Evolutionary conservation across 2,329 filamentous ascomycete genomes (phyloP).

Genomic region (Emmonsiellopsis sp.): DNA sequence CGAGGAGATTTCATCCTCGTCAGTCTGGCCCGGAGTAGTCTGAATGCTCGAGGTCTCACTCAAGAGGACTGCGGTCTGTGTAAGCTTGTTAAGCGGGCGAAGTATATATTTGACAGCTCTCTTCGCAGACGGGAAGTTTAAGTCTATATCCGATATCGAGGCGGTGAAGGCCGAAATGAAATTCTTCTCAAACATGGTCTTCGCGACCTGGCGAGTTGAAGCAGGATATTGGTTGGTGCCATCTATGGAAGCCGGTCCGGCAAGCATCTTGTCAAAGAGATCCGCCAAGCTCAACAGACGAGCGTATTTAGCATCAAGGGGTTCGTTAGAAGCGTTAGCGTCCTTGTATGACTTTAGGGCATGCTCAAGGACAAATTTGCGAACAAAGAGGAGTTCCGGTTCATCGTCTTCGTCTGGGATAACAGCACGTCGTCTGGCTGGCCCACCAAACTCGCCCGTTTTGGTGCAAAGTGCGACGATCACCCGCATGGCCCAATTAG

Average conservation of each 20-base stretch:
- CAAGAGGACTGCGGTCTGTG: conserved; percentile 74
- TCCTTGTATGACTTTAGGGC: conserved; percentile 87
- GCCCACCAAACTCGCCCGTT: conserved; percentile 63
- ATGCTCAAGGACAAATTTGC: conserved; percentile 90
- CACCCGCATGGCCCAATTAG: conserved; percentile 74
- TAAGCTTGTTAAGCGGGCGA: conserved; percentile 76
- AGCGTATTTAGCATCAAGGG: conserved; percentile 76
- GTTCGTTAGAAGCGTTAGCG: conserved; percentile 66
- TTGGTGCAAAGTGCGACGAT: conserved; percentile 80
- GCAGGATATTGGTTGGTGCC: conserved; percentile 36
- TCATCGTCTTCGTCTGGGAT: conserved; percentile 31
- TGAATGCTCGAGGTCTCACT: conserved; percentile 73
- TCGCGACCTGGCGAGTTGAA: conserved; percentile 75
- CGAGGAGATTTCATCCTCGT: conserved; percentile 81
- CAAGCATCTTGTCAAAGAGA: conserved; percentile 86
- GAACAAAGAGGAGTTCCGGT: conserved; percentile 66
- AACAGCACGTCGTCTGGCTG: conserved; percentile 42
- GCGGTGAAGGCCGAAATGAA: conserved; percentile 80
- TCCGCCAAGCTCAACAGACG: conserved; percentile 81
- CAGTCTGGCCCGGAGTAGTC: conserved; percentile 54
- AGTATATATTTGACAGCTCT: conserved; percentile 94
- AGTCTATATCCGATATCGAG: conserved; percentile 88
- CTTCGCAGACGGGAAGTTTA: conserved; percentile 89
- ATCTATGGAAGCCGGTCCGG: conserved; percentile 60
- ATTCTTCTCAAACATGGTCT: conserved; percentile 97